Evolutionary conservation across 495 filamentous ascomycete genomes (phyloP).

Genomic region (Bombardia bombarda): DNA sequence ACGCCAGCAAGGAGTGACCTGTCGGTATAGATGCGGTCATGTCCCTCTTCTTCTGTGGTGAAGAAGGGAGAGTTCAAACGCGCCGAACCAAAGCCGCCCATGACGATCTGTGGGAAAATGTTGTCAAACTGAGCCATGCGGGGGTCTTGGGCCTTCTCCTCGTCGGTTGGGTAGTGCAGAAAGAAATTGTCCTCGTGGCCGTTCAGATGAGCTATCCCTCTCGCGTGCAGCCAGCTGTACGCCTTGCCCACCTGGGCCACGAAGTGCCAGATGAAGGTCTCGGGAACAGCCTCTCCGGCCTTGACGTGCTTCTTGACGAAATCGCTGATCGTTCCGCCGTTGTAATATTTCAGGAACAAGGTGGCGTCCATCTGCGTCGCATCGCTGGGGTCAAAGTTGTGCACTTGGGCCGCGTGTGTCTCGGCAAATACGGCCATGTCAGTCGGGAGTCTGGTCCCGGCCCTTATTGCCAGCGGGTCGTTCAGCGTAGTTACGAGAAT

Average conservation of each 20-base stretch:
- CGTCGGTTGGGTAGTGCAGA: slow-evolving; percentile 9
- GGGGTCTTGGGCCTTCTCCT: slow-evolving; percentile 4
- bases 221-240: slow-evolving; percentile 6
- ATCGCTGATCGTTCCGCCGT: slow-evolving; percentile 3
- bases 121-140: neutral
- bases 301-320: neutral
- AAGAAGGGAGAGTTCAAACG: too few species aligned
- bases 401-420: too few species aligned
- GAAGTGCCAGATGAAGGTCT: slow-evolving; percentile 16
- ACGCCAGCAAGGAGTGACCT: too few species aligned
- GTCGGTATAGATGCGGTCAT: too few species aligned
- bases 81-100: slow-evolving; percentile 1
- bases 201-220: slow-evolving; percentile 1
- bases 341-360: slow-evolving; percentile 15
- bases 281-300: neutral
- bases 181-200: slow-evolving; percentile 2
- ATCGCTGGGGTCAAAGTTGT: too few species aligned
- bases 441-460: too few species aligned
- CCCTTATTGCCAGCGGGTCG: too few species aligned
- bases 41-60: too few species aligned
- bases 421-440: too few species aligned
- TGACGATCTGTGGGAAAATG: slow-evolving; percentile 2
- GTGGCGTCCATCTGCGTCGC: too few species aligned
- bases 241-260: slow-evolving; percentile 9
- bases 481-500: too few species aligned